These are phyloP conservation scores for Scheffersomyces quercinus DNA, from an alignment of 1,139 yeast species.

Conservation along the genomic window DNA sequence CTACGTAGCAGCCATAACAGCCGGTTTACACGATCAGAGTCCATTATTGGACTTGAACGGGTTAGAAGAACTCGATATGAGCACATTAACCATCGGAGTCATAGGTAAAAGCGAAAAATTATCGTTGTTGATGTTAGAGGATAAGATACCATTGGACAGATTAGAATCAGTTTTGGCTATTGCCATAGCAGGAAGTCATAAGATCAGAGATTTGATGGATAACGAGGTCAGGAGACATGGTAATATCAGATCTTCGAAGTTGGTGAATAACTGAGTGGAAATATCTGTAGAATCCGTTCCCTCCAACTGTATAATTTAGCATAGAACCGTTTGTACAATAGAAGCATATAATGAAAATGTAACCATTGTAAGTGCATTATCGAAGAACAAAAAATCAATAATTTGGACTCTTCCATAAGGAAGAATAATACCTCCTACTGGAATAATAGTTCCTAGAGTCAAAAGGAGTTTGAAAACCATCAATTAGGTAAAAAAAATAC, in stretches of 20 bases:
- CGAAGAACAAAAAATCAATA: too few species aligned
- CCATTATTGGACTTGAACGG: conserved; percentile 82
- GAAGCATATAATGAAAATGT: too few species aligned
- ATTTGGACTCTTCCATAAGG: too few species aligned
- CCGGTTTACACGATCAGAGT: conserved; percentile 74
- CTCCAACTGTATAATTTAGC: too few species aligned
- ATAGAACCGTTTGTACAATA: too few species aligned
- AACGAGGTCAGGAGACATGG: conserved; percentile 76
- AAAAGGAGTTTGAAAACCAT: too few species aligned
- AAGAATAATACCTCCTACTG: too few species aligned
- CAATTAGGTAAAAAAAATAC: too few species aligned
- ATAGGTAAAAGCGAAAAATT: conserved; percentile 81
- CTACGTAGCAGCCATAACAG: conserved; percentile 76
- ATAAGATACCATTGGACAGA: conserved; percentile 80
- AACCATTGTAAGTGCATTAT: too few species aligned
- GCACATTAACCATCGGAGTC: conserved; percentile 79
- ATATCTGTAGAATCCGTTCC: too few species aligned
- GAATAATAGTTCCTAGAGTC: too few species aligned
- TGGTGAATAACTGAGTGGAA: conserved; percentile 6
- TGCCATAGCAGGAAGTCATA: conserved; percentile 87
- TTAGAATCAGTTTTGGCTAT: conserved; percentile 77
- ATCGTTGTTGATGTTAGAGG: conserved; percentile 75
- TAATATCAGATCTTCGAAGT: conserved; percentile 39
- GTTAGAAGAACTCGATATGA: conserved; percentile 80
- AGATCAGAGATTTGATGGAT: conserved; percentile 84